These are phyloP conservation scores for Geranium incanum DNA, from an alignment of 441 rosid species.

Conservation along the genomic window DNA sequence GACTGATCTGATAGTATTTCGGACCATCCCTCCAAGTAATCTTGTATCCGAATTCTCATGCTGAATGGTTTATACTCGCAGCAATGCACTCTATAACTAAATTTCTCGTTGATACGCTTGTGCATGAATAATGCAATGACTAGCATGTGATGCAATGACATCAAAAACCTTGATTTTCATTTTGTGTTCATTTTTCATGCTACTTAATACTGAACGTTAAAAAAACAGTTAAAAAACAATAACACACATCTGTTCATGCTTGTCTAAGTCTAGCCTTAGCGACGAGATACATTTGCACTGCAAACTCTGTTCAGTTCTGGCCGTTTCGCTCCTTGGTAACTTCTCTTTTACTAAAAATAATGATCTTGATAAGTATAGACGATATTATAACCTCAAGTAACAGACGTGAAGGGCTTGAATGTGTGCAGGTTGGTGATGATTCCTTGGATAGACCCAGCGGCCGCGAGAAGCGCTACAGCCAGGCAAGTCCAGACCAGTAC, in stretches of 20 bases:
- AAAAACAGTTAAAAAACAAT: background rate
- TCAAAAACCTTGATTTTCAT: background rate
- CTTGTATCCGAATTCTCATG: background rate
- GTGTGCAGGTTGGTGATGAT: constrained; percentile 23
- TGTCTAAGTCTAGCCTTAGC: background rate
- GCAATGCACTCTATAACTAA: background rate
- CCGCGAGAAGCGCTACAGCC: constrained; percentile 31
- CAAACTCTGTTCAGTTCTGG: background rate
- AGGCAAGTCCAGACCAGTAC: constrained; percentile 34
- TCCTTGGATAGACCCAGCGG: constrained; percentile 42
- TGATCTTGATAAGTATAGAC: background rate
- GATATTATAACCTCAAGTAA: constrained; percentile 14
- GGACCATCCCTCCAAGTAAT: background rate
- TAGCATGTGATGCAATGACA: background rate
- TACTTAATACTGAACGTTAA: background rate
- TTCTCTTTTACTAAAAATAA: background rate
- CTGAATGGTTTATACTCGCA: background rate
- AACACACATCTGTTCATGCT: background rate
- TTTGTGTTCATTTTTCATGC: background rate
- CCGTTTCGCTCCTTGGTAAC: too few relatives aligned
- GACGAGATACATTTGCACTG: background rate
- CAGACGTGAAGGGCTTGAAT: constrained; percentile 40
- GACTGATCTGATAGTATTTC: background rate
- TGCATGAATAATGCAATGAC: background rate
- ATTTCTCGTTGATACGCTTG: background rate